These are phyloP conservation scores for Paramecium tetraurelia DNA, from an alignment of 73 alveolate species.

Conservation along the genomic window DNA sequence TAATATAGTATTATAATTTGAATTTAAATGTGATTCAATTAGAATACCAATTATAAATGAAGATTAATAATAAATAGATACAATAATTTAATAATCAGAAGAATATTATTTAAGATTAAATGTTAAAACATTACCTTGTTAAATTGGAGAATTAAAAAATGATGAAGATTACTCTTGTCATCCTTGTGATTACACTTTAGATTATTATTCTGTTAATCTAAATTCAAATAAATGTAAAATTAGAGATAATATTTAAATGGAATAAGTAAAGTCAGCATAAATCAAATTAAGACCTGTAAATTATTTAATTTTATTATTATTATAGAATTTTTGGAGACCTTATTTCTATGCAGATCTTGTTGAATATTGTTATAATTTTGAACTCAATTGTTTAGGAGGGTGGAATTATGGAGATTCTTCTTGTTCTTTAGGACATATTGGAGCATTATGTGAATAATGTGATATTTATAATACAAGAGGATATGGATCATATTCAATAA, in stretches of 20 bases:
- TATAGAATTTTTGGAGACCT: conserved; percentile 42
- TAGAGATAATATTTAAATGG: not conserved
- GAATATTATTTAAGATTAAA: not conserved
- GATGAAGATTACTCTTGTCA: not conserved
- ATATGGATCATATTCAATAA: not conserved
- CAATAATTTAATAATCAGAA: not conserved
- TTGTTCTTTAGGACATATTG: conserved; percentile 48
- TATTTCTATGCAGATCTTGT: not conserved
- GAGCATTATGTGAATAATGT: conserved; percentile 54
- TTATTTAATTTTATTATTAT: not conserved
- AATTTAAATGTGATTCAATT: not conserved
- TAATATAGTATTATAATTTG: not conserved
- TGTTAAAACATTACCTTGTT: not conserved
- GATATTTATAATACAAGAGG: conserved; percentile 3
- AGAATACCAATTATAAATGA: not conserved
- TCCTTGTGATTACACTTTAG: not conserved
- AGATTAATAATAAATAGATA: too few species aligned
- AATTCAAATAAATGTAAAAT: not conserved
- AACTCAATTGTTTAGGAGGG: conserved; percentile 41
- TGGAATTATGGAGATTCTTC: conserved; percentile 10
- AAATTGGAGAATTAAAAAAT: not conserved
- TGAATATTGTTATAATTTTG: not conserved
- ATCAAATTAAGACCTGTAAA: not conserved
- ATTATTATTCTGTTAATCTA: not conserved
- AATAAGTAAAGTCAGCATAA: not conserved